Evolutionary conservation across 2,329 filamentous ascomycete genomes (phyloP), one percentile per base, ranked within the genome.

Genomic region (Sporothrix globosa): DNA sequence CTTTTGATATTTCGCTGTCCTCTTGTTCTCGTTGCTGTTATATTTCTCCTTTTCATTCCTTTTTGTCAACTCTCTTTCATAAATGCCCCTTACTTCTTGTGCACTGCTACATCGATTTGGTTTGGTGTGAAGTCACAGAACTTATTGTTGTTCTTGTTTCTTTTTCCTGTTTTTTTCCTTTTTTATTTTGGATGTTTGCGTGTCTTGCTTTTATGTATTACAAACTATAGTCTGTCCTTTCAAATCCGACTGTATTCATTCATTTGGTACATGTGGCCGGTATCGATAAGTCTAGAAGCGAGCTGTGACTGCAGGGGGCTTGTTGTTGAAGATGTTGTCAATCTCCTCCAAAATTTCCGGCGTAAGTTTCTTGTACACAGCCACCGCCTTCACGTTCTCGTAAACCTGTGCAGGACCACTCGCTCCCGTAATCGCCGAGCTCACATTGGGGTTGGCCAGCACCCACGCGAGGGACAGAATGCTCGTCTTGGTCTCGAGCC

Each of bases 391-490:
- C 61, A 87, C 79, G 74, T 88, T 89, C 78, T 90, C 87, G 70
- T 85, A 86, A 56, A 90, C 81, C 81, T 90, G 87, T 76, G 84
- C 82, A 2, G 83, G 79, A 66, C 81, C 83, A 78, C 85, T 88
- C 6, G 88, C 87, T 4, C 87, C 87, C 0, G 85, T 88, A 74
- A 90, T 89, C 53, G 86, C 87, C 19, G 84, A 85, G 77, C 85
- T 88, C 65, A 90, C 85, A 70, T 87, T 85, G 73, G 84, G 83
- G 76, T 90, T 90, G 76, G 83, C 86, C 65, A 90, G 80, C 17
- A 88, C 85, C 88, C 88, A 90, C 1, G 87, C 87, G 61, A 90
- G 81, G 0, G 88, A 87, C 56, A 90, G 81, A 67, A 83, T 81
- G 75, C 81, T 82, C 79, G 83, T 79, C 77, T 86, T 87, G 72